phyloP scores from a whole-genome alignment of 305 asterid species.

The Fraxinus greggii region DNA sequence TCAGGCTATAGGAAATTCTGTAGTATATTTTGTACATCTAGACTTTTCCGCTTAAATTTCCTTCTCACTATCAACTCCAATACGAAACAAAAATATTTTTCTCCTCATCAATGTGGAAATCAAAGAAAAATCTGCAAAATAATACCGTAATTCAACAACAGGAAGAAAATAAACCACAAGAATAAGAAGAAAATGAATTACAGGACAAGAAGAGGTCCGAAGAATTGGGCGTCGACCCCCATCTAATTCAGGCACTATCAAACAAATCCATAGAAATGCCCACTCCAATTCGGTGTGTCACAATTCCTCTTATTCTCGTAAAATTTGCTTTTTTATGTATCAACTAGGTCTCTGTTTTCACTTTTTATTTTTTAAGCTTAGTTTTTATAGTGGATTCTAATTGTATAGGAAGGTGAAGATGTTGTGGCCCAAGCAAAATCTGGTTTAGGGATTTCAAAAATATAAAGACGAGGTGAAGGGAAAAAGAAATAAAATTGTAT shows the following conservation, averaged over 20 bases:
- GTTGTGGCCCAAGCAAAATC: conserved; percentile 94
- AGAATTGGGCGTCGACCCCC: conserved; percentile 74
- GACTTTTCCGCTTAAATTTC: no score
- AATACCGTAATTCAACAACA: conserved; percentile 12
- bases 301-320: conserved; percentile 81
- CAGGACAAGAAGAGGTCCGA: conserved; percentile 45
- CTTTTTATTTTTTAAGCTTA: neutral
- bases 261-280: conserved; percentile 71
- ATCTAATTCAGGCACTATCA: conserved; percentile 65
- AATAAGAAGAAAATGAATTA: conserved; percentile 12
- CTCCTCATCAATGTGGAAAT: conserved; percentile 32
- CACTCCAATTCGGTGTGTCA: conserved; percentile 71
- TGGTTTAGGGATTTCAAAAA: conserved; percentile 59
- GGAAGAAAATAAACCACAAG: neutral
- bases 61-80: neutral
- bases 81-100: neutral
- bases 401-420: conserved; percentile 77
- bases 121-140: conserved; percentile 18
- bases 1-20: no score
- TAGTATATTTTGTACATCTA: no score
- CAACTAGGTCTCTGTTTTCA: neutral
- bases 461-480: no score
- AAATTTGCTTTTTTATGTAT: neutral
- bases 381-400: neutral
- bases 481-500: no score